Conservation (phyloP, 2,329 filamentous ascomycete species). For the Fusarium torreyae region DNA sequence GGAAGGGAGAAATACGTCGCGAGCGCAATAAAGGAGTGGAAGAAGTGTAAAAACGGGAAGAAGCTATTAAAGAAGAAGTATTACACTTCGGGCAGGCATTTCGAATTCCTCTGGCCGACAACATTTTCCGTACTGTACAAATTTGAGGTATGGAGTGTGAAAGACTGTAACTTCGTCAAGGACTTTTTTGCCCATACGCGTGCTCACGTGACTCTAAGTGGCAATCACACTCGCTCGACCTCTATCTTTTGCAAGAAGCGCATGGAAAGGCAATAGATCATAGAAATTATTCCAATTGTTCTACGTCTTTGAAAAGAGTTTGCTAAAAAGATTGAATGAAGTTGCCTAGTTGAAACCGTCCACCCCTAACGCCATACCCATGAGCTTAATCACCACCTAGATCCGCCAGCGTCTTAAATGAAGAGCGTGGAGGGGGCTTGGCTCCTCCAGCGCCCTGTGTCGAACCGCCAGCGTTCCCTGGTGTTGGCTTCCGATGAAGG, state of each 20-base stretch:
- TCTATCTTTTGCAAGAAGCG: background rate
- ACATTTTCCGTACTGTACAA: constrained; percentile 51
- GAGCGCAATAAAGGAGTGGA: constrained; percentile 35
- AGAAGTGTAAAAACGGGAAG: constrained; percentile 27
- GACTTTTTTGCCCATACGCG: constrained; percentile 47
- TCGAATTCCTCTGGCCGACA: constrained; percentile 54
- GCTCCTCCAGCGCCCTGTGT: constrained; percentile 43
- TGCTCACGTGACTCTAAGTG: constrained; percentile 51
- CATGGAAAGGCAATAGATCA: background rate
- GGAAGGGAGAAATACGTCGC: constrained; percentile 33
- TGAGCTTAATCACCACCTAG: constrained; percentile 55
- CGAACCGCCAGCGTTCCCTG: constrained; percentile 49
- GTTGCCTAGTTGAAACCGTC: constrained; percentile 7
- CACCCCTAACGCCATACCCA: constrained; percentile 12
- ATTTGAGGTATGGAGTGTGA: constrained; percentile 24
- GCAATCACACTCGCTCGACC: constrained; percentile 9
- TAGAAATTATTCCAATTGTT: background rate
- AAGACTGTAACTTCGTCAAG: constrained; percentile 22
- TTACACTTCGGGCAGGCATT: constrained; percentile 53
- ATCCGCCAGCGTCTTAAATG: constrained; percentile 70
- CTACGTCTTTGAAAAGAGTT: constrained; percentile 2
- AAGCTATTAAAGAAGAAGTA: constrained; percentile 31
- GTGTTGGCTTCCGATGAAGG: constrained; percentile 56
- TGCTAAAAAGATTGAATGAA: constrained; percentile 5
- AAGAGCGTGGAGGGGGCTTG: constrained; percentile 53